Evolutionary conservation across 2,329 filamentous ascomycete genomes (phyloP), one percentile per base, ranked within the genome.

Genomic region (Arthrobotrys musiformis): DNA sequence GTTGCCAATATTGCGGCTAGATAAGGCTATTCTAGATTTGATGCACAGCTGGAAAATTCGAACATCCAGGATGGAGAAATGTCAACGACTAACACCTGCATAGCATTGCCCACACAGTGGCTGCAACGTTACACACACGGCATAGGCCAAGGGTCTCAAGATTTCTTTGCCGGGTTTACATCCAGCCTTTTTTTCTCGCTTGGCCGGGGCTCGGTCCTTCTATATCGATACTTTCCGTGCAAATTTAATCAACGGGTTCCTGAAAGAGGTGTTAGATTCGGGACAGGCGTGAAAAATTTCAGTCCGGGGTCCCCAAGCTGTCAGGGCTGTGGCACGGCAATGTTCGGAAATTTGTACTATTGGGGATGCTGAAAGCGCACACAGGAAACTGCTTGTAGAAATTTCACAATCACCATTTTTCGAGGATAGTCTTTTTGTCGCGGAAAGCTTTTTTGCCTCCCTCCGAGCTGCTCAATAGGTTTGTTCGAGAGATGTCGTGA

Each of bases 101-200:
- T 52, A 61, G 11, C 24, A 62, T 62, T 19, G 46, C 17, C 37
- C 24, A 19, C 8, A 42, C 22, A 30, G 54, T 56, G 19, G 56
- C 46, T 68, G 44, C 70, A 75, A 68, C 62, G 70, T 75, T 75
- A 75, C 70, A 75, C 70, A 63, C 50, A 46, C 54, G 13, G 22
- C 30, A 58, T 26, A 54, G 11, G n/a, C 13, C 50, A 66, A 35
- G 44, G 62, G 30, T 50, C 42, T 48, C 13, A 28, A 48, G 11
- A 50, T 35, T 37, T 48, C 46, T 37, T 64, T 30, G 37, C 30
- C 8, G 26, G 30, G 37, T 52, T 33, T 28, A 13, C 17, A 28
- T 48, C 44, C 37, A 54, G 40, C 28, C 35, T 40, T 68, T 26
- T 40, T 68, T 56, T 66, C 56, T 62, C 54, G 56, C 63, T 42